A percentile compares a stretch with the other conserved stretches of the same genome.
Evolutionary conservation across 805 yeast species (phyloP).

Genomic region (Martiniozyma abietophila): DNA sequence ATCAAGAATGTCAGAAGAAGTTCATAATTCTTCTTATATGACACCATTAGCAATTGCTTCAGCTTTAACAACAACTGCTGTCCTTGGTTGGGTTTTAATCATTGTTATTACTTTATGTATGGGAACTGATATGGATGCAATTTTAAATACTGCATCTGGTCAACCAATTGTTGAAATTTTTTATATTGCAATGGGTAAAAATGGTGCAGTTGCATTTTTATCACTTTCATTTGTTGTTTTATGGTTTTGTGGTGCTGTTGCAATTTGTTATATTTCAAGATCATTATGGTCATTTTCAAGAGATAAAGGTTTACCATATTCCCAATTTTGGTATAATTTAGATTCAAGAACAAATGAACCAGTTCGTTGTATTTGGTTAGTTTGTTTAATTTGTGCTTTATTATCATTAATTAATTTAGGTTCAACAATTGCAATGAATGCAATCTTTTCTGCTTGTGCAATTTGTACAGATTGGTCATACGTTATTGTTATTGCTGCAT

Average conservation of each 20-base stretch:
- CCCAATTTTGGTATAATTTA: conserved; percentile 34
- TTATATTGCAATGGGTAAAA: conserved; percentile 41
- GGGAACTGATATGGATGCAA: conserved; percentile 30
- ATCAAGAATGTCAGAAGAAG: conserved; percentile 48
- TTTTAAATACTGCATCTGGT: conserved; percentile 31
- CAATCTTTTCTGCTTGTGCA: conserved; percentile 45
- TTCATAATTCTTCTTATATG: conserved; percentile 41
- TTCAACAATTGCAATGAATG: conserved; percentile 39
- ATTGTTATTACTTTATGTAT: conserved; percentile 39
- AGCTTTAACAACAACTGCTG: conserved; percentile 40
- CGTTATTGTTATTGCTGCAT: conserved; percentile 35
- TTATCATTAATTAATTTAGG: conserved; percentile 36
- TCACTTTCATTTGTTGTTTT: conserved; percentile 39
- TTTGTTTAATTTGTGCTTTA: conserved; percentile 32
- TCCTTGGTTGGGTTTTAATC: conserved; percentile 40
- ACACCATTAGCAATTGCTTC: conserved; percentile 53
- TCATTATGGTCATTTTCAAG: conserved; percentile 50
- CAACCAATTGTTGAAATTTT: conserved; percentile 46
- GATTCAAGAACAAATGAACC: conserved; percentile 34
- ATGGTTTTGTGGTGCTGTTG: conserved; percentile 46
- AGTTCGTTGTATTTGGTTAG: conserved; percentile 35
- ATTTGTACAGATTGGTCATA: conserved; percentile 43
- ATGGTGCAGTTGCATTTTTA: conserved; percentile 44
- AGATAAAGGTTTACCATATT: conserved; percentile 43
- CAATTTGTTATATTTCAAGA: conserved; percentile 40